phyloP scores from a whole-genome alignment of 306 rosid genomes.

The Hippophae rhamnoides region DNA sequence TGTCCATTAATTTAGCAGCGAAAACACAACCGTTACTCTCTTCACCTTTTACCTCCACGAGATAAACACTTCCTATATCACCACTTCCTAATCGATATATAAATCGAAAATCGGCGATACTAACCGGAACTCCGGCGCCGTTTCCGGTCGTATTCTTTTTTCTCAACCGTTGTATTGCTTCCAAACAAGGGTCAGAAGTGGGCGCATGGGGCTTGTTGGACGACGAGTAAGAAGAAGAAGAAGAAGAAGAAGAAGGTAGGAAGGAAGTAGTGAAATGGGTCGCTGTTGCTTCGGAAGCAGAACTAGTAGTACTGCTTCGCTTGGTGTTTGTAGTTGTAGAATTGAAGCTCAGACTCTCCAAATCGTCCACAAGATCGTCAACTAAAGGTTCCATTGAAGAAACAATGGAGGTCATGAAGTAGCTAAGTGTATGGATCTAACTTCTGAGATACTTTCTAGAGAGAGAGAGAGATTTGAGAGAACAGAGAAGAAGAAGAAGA shows the following conservation, averaged over 20 bases:
- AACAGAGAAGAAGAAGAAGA: neutral
- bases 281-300: constrained; percentile 11
- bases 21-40: constrained; percentile 20
- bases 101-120: constrained; percentile 24
- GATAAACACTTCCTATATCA: constrained; percentile 44
- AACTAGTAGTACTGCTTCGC: constrained; percentile 1
- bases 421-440: no score
- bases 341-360: constrained; percentile 17
- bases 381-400: constrained; percentile 12
- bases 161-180: constrained; percentile 11
- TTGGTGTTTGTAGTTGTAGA: neutral
- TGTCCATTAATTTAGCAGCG: constrained; percentile 55
- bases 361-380: constrained; percentile 12
- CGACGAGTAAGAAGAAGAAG: constrained; percentile 1
- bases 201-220: constrained; percentile 19
- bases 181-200: constrained; percentile 23
- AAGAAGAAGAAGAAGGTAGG: constrained; percentile 11
- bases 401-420: neutral
- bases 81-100: constrained; percentile 36
- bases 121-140: neutral
- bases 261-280: constrained; percentile 15
- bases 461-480: neutral
- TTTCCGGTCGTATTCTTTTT: constrained; percentile 1
- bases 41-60: constrained; percentile 34
- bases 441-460: neutral